Percentiles rank a stretch among this genome's conserved stretches.
These are phyloP conservation scores for Beauveria brongniartii DNA, from an alignment of 2,329 filamentous ascomycete species.

Conservation along the genomic window DNA sequence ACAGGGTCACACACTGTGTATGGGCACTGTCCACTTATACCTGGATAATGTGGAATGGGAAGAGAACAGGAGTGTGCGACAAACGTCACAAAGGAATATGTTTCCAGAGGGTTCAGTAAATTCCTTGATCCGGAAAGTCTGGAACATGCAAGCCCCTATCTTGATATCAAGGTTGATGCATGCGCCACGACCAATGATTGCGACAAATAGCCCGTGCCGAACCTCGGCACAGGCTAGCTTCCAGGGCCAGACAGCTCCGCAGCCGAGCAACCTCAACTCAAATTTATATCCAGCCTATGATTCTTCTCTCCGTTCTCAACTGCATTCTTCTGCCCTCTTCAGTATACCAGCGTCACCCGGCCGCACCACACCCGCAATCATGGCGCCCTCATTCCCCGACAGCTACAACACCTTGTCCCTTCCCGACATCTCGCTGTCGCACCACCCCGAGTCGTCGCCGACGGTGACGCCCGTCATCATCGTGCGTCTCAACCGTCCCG, in stretches of 20 bases:
- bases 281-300: neutral
- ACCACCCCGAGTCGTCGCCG: slow-evolving; percentile 41
- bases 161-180: neutral
- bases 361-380: slow-evolving; percentile 6
- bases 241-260: neutral
- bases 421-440: slow-evolving; percentile 38
- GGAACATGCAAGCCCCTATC: neutral
- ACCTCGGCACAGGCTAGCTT: neutral
- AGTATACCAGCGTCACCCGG: neutral
- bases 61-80: neutral
- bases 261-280: neutral
- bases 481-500: slow-evolving; percentile 56
- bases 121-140: no score
- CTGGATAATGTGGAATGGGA: neutral
- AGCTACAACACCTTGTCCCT: slow-evolving; percentile 35
- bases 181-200: neutral
- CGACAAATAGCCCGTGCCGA: neutral
- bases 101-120: no score
- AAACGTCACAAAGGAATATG: neutral
- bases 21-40: slow-evolving; percentile 6
- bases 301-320: neutral
- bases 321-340: neutral
- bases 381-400: slow-evolving; percentile 21
- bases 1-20: neutral
- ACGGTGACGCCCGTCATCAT: slow-evolving; percentile 54